Evolutionary conservation across 164 flowering plant species (phyloP), one percentile per base, ranked within the genome.

Genomic region (Cinnamomum chago): DNA sequence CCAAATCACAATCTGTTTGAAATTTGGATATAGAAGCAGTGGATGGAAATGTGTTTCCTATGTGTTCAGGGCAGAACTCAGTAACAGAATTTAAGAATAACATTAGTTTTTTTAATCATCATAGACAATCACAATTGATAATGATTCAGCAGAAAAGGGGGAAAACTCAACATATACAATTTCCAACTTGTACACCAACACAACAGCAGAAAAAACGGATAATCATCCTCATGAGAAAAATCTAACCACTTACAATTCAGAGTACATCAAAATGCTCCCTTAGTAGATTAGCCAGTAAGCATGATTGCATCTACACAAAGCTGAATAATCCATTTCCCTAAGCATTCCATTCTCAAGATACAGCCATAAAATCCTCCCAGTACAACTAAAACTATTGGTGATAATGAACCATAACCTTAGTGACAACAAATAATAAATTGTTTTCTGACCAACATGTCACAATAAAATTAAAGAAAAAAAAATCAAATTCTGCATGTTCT

Each of bases 391-490:
- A 55, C 3, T 55, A 20, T 15, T 55, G 60, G n/a, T 55, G 60
- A 55, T n/a, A 55, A 55, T 0, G n/a, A 18, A 55, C 17, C n/a
- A 55, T 15, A 55, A 18, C 17, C 60, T 15, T 3, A 55, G n/a
- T 55, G n/a, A 20, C 60, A 20, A 55, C 60, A 55, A 55, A 55
- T n/a, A 28, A 33, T 18, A 30, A 25, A 13, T 67, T 30, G 28
- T 68, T 68, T 68, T 68, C 71, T 22, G 47, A 68, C 55, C 20
- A n/a, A 68, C 55, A 64, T 12, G 25, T 66, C 35, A 55, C 35
- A 13, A 15, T 51, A 70, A 70, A 70, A 50, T 52, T 25, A 51
- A 52, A 70, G 62, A 69, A 50, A 17, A 75, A 30, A 33, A 30
- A 40, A 40, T 40, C 66, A 66, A 22, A 70, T 68, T 55, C 60